These are phyloP conservation scores for Elaphomyces granulatus DNA, from an alignment of 495 filamentous ascomycete species.

Conservation along the genomic window DNA sequence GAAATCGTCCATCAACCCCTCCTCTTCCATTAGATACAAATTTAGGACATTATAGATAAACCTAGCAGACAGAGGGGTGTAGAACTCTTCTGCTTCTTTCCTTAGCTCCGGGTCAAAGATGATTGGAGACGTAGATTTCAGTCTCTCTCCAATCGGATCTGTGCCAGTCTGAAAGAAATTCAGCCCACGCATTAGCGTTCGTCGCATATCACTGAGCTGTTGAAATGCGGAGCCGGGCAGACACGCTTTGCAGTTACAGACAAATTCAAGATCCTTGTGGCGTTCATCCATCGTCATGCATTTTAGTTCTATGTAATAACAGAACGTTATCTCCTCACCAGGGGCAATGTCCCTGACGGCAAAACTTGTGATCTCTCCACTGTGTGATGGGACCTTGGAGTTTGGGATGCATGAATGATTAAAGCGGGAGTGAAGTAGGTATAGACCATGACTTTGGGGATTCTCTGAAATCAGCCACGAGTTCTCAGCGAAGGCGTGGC, in stretches of 20 bases:
- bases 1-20: not conserved
- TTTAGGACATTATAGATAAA: not conserved
- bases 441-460: constrained; percentile 6
- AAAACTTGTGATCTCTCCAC: constrained; percentile 1
- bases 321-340: constrained; percentile 9
- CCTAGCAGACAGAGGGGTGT: not conserved
- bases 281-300: not conserved
- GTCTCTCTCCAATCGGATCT: no score
- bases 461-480: no score
- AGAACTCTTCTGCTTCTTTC: constrained; percentile 1
- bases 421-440: constrained; percentile 7
- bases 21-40: not conserved
- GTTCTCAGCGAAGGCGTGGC: no score
- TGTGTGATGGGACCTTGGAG: constrained; percentile 3
- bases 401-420: constrained; percentile 14
- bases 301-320: constrained; percentile 1
- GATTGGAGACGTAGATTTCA: not conserved
- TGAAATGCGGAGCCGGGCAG: not conserved
- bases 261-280: not conserved
- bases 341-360: constrained; percentile 7
- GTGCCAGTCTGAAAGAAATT: not conserved
- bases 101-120: constrained; percentile 1
- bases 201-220: constrained; percentile 1
- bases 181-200: constrained; percentile 1
- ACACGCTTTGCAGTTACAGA: constrained; percentile 2